Percentiles rank a stretch among this genome's conserved stretches.
Conservation (phyloP, 2,329 filamentous ascomycete species). For the Trichothecium roseum region DNA sequence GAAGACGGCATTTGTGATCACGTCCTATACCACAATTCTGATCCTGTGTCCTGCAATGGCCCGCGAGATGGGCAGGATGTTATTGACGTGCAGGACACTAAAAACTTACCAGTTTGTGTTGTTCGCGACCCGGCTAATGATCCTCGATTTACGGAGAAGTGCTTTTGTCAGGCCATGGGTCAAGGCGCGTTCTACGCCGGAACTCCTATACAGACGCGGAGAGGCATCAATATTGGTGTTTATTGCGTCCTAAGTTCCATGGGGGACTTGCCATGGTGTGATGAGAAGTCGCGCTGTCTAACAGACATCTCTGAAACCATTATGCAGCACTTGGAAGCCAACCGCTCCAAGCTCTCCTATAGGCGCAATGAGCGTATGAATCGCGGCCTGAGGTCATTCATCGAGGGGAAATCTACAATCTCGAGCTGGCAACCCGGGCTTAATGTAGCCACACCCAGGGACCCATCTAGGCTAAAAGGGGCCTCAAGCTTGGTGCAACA, state of each 20-base stretch:
- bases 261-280: slow-evolving; percentile 11
- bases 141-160: slow-evolving; percentile 15
- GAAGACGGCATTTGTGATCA: slow-evolving; percentile 17
- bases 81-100: slow-evolving; percentile 17
- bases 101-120: too few relatives aligned
- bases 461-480: not conserved
- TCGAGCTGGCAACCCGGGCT: slow-evolving; percentile 12
- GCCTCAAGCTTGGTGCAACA: not conserved
- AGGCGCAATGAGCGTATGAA: slow-evolving; percentile 24
- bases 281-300: slow-evolving; percentile 14
- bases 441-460: not conserved
- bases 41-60: not conserved
- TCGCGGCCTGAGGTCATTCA: slow-evolving; percentile 22
- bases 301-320: slow-evolving; percentile 18
- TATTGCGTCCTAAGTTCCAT: slow-evolving; percentile 19
- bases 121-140: slow-evolving; percentile 22
- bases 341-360: slow-evolving; percentile 14
- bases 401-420: slow-evolving; percentile 21
- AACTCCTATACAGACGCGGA: slow-evolving; percentile 26
- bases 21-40: too few relatives aligned
- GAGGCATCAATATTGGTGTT: slow-evolving; percentile 31
- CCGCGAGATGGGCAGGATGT: not conserved
- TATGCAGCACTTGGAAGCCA: slow-evolving; percentile 24
- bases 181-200: slow-evolving; percentile 26
- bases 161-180: slow-evolving; percentile 12